Base-by-base conservation (phyloP, 192 early-diverging fungal genomes). In the Kappamyces sp. region DNA sequence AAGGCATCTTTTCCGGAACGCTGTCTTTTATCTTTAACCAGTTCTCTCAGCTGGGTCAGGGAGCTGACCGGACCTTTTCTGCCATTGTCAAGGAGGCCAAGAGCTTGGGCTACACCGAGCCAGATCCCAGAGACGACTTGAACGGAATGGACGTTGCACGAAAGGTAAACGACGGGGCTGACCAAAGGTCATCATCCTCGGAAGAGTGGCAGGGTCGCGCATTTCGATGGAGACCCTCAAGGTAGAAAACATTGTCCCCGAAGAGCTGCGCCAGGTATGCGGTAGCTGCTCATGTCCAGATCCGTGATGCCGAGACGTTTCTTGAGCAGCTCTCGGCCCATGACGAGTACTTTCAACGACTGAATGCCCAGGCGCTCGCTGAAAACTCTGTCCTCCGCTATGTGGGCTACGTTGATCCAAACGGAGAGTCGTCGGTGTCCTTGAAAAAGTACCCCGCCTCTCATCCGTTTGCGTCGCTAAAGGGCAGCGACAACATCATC, bases 141-240 rank as follows among this genome's bases (percentile, higher is more conserved):
- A 99, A 99, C 64, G 97, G 94, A 35, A 87, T 99, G 89, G 97
- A 99, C 66, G 93, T 99, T 33, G 94, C 92, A n/a, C 89, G 94
- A 55, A 99, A 99, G 75, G 90, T 91, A 69, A 62, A 66, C 53
- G 13, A 49, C 35, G 51, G 12, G 12, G 12, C 23, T 46, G 23
- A 46, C 23, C 23, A n/a, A 46, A 83, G 78, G 86, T 89, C 32
- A 74, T 79, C 13, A 99, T 99, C 47, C 78, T 92, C 7, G 92
- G 87, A 7, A 88, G 96, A 49, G 75, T 90, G 8, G 88, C 91
- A 15, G 96, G 96, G n/a, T 62, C 91, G 50, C 72, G 76, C 49
- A 63, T 94, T 35, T 76, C 82, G 55, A 75, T 88, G 49, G 84
- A 86, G 35, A 89, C 90, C 7, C 77, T 99, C 47, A 71, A 77